phyloP scores from a whole-genome alignment of 1,284 basidiomycete genomes.

The Malassezia psittaci region DNA sequence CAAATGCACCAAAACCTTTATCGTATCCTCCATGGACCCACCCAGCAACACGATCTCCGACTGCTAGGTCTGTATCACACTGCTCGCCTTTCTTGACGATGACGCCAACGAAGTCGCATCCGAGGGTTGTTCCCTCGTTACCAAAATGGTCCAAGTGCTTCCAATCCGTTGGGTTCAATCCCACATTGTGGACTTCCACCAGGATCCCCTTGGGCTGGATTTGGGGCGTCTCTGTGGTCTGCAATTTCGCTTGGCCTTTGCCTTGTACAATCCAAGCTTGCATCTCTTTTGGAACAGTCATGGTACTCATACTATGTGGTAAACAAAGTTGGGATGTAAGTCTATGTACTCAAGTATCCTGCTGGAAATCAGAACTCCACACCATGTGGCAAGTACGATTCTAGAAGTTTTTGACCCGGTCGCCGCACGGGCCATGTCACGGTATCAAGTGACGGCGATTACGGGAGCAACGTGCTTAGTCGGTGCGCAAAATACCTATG shows the following conservation, averaged over 20 bases:
- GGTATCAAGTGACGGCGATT: too few species aligned
- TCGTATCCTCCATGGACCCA: slow-evolving; percentile 51
- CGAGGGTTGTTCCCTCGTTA: slow-evolving; percentile 51
- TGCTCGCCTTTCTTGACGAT: slow-evolving; percentile 52
- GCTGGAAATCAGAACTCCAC: too few species aligned
- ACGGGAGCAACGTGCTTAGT: too few species aligned
- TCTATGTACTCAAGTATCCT: too few species aligned
- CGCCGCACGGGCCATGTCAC: too few species aligned
- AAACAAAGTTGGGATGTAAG: too few species aligned
- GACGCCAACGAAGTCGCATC: slow-evolving; percentile 56
- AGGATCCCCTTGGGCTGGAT: slow-evolving; percentile 25
- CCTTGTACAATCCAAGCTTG: slow-evolving; percentile 29
- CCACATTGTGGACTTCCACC: slow-evolving; percentile 26
- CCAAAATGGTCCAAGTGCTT: slow-evolving; percentile 47
- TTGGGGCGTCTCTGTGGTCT: slow-evolving; percentile 30
- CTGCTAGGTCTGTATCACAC: slow-evolving; percentile 46
- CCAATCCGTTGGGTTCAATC: slow-evolving; percentile 45
- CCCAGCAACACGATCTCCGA: slow-evolving; percentile 56
- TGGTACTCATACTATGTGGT: too few species aligned
- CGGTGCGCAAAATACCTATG: too few species aligned
- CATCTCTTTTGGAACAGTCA: slow-evolving; percentile 18
- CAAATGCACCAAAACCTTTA: slow-evolving; percentile 46
- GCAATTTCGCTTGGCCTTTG: slow-evolving; percentile 23
- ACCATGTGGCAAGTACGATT: too few species aligned
- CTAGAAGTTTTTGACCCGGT: too few species aligned